Evolutionary conservation across 1,284 basidiomycete genomes (phyloP), one percentile per base, ranked within the genome.

Genomic region (Boletus semigastroideus): DNA sequence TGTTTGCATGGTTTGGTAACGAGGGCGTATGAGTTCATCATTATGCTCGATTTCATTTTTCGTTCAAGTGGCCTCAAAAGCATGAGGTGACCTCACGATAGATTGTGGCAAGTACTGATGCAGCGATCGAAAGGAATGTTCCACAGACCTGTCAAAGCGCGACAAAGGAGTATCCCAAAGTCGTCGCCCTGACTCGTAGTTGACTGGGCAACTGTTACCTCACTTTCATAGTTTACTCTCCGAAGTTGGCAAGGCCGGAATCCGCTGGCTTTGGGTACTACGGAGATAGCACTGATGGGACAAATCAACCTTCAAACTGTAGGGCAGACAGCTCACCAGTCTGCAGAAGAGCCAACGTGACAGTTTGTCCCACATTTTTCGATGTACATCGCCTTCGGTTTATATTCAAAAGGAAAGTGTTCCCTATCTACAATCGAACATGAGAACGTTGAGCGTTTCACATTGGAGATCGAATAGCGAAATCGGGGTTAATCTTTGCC

Each of bases 401-500:
- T 22, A 5, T 27, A 57, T 61, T 60, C 37, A 20, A 31, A 40
- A 27, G 16, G 16, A 56, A 45, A 30, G 9, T 65, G 61, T 64
- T 57, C 62, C 62, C 59, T 52, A 48, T 48, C 28, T 55, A 64
- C 44, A 42, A 44, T 27, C 30, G 31, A 53, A 27, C 33, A 54
- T 51, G 61, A 54, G 48, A 65, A 59, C 62, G 48, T 58, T 22
- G 4, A 41, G 16, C 3, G 53, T 55, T 67, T 66, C 65, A 60
- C 59, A 53, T 36, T 42, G 16, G n/a, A 5, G 19, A 54, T 64
- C 34, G 40, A 36, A 45, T 46, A 48, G 52, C 34, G 34, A 51
- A 42, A 20, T 47, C 13, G 31, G 62, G 51, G 31, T 70, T 42
- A 7, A 78, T 88, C 73, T 89, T 59, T 84, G 85, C 86, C 84